A percentile compares a stretch with the other conserved stretches of the same genome.
phyloP scores from a whole-genome alignment of 306 rosid species.

The Trichosanthes truncata region DNA sequence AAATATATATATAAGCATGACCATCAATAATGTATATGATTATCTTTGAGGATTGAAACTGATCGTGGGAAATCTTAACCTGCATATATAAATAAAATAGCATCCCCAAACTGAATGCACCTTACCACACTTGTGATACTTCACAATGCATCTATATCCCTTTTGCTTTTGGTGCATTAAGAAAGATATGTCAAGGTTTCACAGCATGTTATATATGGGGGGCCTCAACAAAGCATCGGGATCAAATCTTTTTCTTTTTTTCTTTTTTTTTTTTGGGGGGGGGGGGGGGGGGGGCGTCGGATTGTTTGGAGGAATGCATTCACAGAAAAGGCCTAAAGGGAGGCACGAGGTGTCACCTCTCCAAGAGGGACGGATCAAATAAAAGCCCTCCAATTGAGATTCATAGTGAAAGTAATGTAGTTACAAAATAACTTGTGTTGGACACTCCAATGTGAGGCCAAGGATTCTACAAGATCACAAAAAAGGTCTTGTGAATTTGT shows the following conservation, averaged over 20 bases:
- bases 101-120: background rate
- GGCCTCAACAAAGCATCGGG: background rate
- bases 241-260: background rate
- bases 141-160: background rate
- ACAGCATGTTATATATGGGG: background rate
- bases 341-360: too few species aligned
- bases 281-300: too few species aligned
- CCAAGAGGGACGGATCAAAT: too few species aligned
- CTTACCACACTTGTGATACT: background rate
- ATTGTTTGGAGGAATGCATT: too few species aligned
- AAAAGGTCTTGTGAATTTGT: too few species aligned
- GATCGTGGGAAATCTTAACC: background rate
- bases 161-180: background rate
- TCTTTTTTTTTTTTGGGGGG: too few species aligned
- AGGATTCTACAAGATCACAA: too few species aligned
- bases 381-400: background rate
- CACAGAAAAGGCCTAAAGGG: too few species aligned
- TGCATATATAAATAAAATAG: background rate
- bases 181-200: background rate
- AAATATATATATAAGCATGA: background rate
- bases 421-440: too few species aligned
- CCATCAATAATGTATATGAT: background rate
- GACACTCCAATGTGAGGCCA: too few species aligned
- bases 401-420: background rate
- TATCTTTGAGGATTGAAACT: background rate